A percentile compares a stretch with the other conserved stretches of the same genome.
Evolutionary conservation across 225 moss, liverwort and hornwort genomes (phyloP).

Genomic region (Pseudisothecium myosuroides): DNA sequence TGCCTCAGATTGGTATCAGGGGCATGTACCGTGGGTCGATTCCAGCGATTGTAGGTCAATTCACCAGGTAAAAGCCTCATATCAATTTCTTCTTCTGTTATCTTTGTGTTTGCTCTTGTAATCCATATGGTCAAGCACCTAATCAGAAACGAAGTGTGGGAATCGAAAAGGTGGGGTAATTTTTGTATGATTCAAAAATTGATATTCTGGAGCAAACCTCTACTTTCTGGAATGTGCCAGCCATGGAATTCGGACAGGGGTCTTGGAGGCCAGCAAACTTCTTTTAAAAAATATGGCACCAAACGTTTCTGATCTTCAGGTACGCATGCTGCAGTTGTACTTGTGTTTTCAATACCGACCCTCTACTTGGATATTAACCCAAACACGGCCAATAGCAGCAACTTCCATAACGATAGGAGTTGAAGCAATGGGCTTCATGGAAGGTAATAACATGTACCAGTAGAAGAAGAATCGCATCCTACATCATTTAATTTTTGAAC

Average conservation of each 20-base stretch:
- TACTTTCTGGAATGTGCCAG: conserved; percentile 4
- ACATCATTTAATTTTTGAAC: not conserved
- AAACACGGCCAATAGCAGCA: not conserved
- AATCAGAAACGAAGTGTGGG: not conserved
- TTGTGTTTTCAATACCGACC: not conserved
- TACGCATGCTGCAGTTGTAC: not conserved
- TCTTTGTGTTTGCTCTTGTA: not conserved
- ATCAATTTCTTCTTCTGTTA: not conserved
- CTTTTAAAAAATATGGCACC: conserved; percentile 34
- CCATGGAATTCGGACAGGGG: conserved; percentile 44
- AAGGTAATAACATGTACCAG: not conserved
- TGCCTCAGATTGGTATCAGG: conserved; percentile 43
- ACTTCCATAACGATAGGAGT: not conserved
- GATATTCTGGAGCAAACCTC: not conserved
- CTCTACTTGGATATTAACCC: not conserved
- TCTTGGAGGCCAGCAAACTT: conserved; percentile 40
- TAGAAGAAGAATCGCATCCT: not conserved
- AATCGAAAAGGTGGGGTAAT: not conserved
- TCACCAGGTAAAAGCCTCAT: conserved; percentile 27
- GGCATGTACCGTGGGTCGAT: conserved; percentile 60
- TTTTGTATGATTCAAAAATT: not conserved
- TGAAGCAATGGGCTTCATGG: not conserved
- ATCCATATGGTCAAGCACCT: not conserved
- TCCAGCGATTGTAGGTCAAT: conserved; percentile 56
- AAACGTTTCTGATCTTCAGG: conserved; percentile 40